Percentiles rank a stretch among this genome's conserved stretches.
Evolutionary conservation across 495 filamentous ascomycete genomes (phyloP).

Genomic region (Hypomontagnella monticulosa): DNA sequence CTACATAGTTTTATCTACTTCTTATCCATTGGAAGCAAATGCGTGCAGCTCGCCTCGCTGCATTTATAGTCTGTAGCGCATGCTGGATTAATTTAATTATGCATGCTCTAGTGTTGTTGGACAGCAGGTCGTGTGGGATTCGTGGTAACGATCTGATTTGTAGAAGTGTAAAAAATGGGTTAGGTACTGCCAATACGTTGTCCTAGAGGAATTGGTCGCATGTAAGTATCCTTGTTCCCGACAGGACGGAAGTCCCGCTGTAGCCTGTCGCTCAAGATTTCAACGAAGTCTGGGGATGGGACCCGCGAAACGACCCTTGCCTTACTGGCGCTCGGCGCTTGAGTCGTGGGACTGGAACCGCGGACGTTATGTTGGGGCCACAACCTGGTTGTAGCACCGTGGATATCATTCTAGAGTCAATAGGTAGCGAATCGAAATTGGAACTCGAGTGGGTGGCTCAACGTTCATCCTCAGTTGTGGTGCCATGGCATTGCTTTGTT

Average conservation of each 20-base stretch:
- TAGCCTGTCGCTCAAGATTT: slow-evolving; percentile 33
- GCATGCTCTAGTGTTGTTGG: slow-evolving; percentile 17
- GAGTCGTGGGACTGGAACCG: slow-evolving; percentile 33
- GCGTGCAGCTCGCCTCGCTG: slow-evolving; percentile 33
- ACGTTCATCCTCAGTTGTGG: slow-evolving; percentile 19
- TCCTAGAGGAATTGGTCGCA: slow-evolving; percentile 6
- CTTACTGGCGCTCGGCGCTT: slow-evolving; percentile 29
- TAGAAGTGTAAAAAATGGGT: neutral
- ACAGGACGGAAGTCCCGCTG: slow-evolving; percentile 37
- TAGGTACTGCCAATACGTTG: neutral
- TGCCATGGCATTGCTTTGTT: slow-evolving; percentile 29
- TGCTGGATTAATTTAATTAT: slow-evolving; percentile 18
- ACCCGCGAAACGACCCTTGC: slow-evolving; percentile 15
- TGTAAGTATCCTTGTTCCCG: slow-evolving; percentile 36
- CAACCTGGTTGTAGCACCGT: slow-evolving; percentile 16
- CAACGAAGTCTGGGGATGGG: slow-evolving; percentile 38
- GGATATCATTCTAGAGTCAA: slow-evolving; percentile 20
- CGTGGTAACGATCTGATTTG: slow-evolving; percentile 22
- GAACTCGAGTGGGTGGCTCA: slow-evolving; percentile 13
- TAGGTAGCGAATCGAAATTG: slow-evolving; percentile 23
- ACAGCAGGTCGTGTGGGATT: slow-evolving; percentile 18
- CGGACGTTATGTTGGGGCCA: slow-evolving; percentile 31
- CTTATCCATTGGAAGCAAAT: slow-evolving; percentile 26
- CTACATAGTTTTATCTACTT: slow-evolving; percentile 18
- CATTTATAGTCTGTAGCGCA: neutral